Percentiles rank a stretch among this genome's conserved stretches.
These are phyloP conservation scores for Bruguiera parviflora DNA, from an alignment of 345 rosid genomes.

Conservation along the genomic window DNA sequence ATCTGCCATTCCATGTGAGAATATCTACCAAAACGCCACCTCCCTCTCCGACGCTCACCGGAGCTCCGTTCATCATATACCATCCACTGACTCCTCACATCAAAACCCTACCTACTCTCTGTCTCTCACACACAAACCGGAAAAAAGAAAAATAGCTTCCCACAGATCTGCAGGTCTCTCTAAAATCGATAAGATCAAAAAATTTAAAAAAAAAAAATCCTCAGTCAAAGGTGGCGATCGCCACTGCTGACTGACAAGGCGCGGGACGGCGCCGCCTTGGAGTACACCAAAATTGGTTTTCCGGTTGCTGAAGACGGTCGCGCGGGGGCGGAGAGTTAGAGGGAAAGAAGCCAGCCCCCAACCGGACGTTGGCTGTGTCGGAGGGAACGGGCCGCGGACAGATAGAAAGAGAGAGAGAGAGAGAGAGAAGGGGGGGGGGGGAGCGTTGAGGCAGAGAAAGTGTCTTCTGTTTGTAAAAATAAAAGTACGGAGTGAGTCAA, in stretches of 20 bases:
- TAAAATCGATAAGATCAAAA: not conserved
- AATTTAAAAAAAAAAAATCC: not conserved
- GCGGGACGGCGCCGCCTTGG: not conserved
- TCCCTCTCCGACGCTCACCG: conserved; percentile 73
- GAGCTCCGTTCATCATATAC: conserved; percentile 86
- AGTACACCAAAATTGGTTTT: not conserved
- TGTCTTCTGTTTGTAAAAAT: not conserved
- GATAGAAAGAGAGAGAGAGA: conserved; percentile 8
- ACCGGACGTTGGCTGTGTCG: not conserved
- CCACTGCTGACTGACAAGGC: conserved; percentile 11
- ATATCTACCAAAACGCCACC: conserved; percentile 53
- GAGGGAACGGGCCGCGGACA: conserved; percentile 19
- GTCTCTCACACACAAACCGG: not conserved
- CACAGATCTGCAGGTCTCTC: conserved; percentile 17
- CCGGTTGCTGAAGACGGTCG: not conserved
- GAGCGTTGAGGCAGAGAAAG: conserved; percentile 10
- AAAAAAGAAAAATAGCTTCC: conserved; percentile 1
- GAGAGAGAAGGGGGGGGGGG: conserved; percentile 31
- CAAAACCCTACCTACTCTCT: conserved; percentile 7
- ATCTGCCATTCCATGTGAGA: conserved; percentile 99
- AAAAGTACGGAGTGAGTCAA: conserved; percentile 33
- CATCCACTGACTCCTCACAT: conserved; percentile 26
- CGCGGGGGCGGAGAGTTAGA: not conserved
- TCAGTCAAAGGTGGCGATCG: conserved; percentile 25
- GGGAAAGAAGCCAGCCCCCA: not conserved